phyloP scores from a whole-genome alignment of 2,329 filamentous ascomycete genomes.

The Chrysoporthe austroafricana region DNA sequence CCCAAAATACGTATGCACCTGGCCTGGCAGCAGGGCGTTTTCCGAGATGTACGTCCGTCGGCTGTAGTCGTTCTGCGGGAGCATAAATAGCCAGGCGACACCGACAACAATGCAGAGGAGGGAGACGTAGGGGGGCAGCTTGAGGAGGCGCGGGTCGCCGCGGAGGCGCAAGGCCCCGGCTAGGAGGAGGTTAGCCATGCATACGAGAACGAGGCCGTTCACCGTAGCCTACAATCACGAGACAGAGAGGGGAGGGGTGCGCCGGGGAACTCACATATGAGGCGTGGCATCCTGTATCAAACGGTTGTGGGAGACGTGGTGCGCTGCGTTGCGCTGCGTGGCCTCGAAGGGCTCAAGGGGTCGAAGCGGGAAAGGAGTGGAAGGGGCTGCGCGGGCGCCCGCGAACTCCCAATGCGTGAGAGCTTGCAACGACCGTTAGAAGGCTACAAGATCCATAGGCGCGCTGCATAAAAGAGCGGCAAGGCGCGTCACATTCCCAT shows the following conservation, averaged over 20 bases:
- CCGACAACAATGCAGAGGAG: conserved; percentile 83
- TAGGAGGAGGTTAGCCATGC: conserved; percentile 34
- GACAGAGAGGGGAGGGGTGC: neutral
- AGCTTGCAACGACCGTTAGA: neutral
- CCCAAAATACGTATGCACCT: conserved; percentile 97
- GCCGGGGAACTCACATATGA: conserved; percentile 51
- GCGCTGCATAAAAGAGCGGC: neutral
- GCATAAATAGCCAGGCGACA: conserved; percentile 84
- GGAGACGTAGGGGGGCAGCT: conserved; percentile 86
- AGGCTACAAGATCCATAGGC: conserved; percentile 17
- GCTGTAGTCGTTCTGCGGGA: conserved; percentile 90
- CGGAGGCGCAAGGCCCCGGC: conserved; percentile 71
- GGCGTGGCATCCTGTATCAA: conserved; percentile 52
- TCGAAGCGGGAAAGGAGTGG: conserved; percentile 3
- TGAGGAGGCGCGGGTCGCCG: conserved; percentile 79
- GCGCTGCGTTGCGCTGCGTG: neutral
- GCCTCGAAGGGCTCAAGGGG: neutral
- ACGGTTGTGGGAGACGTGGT: neutral
- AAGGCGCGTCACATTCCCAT: neutral
- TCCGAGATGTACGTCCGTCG: conserved; percentile 95
- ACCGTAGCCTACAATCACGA: neutral
- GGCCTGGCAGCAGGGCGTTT: conserved; percentile 91
- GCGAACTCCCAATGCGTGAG: conserved; percentile 12
- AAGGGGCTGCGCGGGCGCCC: conserved; percentile 21
- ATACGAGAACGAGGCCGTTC: neutral